Base-by-base conservation (phyloP, 345 rosid species). In the Laguncularia racemosa region DNA sequence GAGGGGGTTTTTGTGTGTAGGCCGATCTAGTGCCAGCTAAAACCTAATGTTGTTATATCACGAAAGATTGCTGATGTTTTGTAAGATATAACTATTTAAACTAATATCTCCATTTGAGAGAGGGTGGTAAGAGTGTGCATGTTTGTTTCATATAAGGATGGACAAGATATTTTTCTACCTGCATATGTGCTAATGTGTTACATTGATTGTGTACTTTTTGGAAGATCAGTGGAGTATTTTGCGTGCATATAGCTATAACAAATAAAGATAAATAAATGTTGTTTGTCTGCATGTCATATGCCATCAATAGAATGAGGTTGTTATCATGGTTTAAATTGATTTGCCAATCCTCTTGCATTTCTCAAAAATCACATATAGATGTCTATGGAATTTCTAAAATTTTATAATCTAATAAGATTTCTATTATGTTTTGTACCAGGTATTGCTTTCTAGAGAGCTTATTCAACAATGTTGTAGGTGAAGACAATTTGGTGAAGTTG, bases 371-470 rank as follows among this genome's bases (percentile, higher is more conserved):
- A 17, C 21, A 5, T 17, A 38, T 17, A 12, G 46, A 40, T 38
- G 20, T 21, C 6, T 55, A 15, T 13, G 38, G 17, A 20, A 44
- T 55, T 13, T 20, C 58, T 40, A 33, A 14, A 17, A 12, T 16
- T 43, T 18, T 33, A 38, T 19, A 16, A 10, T 38, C 44, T 55
- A 33, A 16, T 55, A 6, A 38, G 12, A 19, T 1, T 33, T 18
- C 16, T 44, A 57, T 48, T 61, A 50, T 60, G 45, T 8, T 60
- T 61, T 63, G 68, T 26, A 67, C 28, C 87, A 84, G 91, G 91
- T 67, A 79, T 79, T 75, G 76, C 83, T 79, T 68, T 85, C 52
- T 83, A 76, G 80, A 73, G 61, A 68, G 72, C 53, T 70, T 50
- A 58, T 64, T 64, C 49, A 40, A 58, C 40, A 48, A 71, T 54